Conservation (phyloP, 805 yeast genomes). For the Candida ortonii region DNA sequence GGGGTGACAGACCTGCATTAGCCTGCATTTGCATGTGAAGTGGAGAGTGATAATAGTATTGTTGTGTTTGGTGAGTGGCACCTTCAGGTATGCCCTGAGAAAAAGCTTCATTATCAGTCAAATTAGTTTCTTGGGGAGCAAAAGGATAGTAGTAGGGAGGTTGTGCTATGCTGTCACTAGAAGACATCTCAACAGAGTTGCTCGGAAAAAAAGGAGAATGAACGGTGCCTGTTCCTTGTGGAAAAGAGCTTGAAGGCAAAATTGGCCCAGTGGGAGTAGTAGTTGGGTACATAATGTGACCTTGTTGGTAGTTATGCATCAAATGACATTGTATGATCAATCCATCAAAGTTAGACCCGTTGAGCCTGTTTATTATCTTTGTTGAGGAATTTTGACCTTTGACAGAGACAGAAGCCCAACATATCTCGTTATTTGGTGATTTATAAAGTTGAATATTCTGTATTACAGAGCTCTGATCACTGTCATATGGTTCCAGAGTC, state of each 20-base stretch:
- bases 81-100: no score
- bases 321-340: constrained; percentile 15
- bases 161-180: no score
- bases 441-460: constrained; percentile 19
- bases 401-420: constrained; percentile 21
- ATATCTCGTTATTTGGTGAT: constrained; percentile 18
- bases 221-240: no score
- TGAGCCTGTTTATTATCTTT: constrained; percentile 14
- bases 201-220: no score
- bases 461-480: constrained; percentile 3
- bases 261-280: no score
- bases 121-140: no score
- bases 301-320: constrained; percentile 11
- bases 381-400: constrained; percentile 9
- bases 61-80: constrained; percentile 6
- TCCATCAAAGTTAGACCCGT: constrained; percentile 22
- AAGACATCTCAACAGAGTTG: no score
- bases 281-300: no score
- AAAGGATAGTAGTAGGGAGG: no score
- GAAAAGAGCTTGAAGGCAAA: no score
- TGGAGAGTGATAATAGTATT: constrained; percentile 10
- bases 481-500: constrained; percentile 1
- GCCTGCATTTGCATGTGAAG: constrained; percentile 4
- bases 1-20: constrained; percentile 4
- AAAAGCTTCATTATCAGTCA: no score